Percentiles rank a stretch among this genome's conserved stretches.
These are phyloP conservation scores for Penicillium sp. DNA, from an alignment of 2,329 filamentous ascomycete species.

Conservation along the genomic window DNA sequence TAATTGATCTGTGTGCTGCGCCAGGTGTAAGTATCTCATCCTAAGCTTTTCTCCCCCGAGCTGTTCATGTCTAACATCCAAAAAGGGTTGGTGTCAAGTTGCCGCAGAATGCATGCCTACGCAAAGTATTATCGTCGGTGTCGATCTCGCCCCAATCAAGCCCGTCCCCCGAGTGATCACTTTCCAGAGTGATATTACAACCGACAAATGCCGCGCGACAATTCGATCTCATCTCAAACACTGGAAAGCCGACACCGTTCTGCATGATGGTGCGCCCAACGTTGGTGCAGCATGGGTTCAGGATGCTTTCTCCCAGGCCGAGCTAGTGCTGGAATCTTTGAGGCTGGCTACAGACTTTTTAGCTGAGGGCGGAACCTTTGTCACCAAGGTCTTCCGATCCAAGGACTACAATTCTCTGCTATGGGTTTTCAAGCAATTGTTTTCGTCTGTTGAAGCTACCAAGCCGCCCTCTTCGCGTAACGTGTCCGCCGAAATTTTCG, in stretches of 20 bases:
- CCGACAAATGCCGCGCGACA: conserved; percentile 87
- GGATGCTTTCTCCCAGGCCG: conserved; percentile 96
- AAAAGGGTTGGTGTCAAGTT: conserved; percentile 84
- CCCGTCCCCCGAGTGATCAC: conserved; percentile 88
- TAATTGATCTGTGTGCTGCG: conserved; percentile 94
- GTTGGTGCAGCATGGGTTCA: conserved; percentile 98
- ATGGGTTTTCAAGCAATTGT: conserved; percentile 97
- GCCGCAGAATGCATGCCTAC: conserved; percentile 91
- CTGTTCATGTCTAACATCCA: conserved; percentile 17
- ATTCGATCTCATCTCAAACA: conserved; percentile 87
- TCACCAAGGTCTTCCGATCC: conserved; percentile 94
- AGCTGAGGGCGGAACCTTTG: conserved; percentile 80
- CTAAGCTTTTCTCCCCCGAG: not conserved
- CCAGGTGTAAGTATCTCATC: conserved; percentile 62
- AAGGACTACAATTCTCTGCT: conserved; percentile 95
- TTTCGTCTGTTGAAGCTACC: conserved; percentile 90
- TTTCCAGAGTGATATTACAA: conserved; percentile 97
- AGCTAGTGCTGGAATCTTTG: conserved; percentile 81
- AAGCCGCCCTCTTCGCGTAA: conserved; percentile 95
- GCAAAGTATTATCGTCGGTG: conserved; percentile 84
- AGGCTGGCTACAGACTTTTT: conserved; percentile 94
- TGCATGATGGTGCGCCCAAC: conserved; percentile 96
- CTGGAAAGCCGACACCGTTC: conserved; percentile 90
- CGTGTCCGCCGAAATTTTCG: conserved; percentile 97
- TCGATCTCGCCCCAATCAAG: conserved; percentile 93